A percentile compares a stretch with the other conserved stretches of the same genome.
phyloP scores from a whole-genome alignment of 495 filamentous ascomycete genomes.

The Copromyces sp. region DNA sequence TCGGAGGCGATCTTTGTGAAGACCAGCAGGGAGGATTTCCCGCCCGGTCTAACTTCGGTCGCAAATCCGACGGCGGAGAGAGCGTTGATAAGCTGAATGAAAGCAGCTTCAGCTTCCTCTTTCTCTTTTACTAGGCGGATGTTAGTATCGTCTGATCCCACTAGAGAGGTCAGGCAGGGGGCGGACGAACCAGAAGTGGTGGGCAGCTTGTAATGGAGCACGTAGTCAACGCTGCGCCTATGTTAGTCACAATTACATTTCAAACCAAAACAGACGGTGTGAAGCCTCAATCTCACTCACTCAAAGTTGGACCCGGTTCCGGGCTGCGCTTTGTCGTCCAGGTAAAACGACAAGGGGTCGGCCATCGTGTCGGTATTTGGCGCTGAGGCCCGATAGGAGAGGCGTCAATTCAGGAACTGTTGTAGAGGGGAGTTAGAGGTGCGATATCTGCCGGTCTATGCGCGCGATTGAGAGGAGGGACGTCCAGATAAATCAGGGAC shows the following conservation, averaged over 20 bases:
- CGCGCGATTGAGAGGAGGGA: neutral
- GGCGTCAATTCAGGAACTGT: neutral
- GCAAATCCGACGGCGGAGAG: slow-evolving; percentile 68
- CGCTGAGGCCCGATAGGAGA: neutral
- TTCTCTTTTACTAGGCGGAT: slow-evolving; percentile 40
- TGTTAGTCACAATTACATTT: slow-evolving; percentile 14
- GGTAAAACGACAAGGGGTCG: slow-evolving; percentile 18
- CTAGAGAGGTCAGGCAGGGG: neutral
- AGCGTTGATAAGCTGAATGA: slow-evolving; percentile 62
- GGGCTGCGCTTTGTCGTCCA: slow-evolving; percentile 18
- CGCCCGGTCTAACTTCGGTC: slow-evolving; percentile 75
- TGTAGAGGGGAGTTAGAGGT: neutral
- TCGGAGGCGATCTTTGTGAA: slow-evolving; percentile 70
- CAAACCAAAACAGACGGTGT: neutral
- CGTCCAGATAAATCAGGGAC: neutral
- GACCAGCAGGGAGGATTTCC: slow-evolving; percentile 65
- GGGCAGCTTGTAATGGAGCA: slow-evolving; percentile 69
- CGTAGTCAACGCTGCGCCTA: slow-evolving; percentile 70
- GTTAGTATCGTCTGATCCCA: neutral
- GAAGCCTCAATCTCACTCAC: slow-evolving; percentile 11
- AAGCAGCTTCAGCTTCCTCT: slow-evolving; percentile 55
- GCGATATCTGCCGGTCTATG: neutral
- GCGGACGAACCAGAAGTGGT: slow-evolving; percentile 41
- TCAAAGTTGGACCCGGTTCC: slow-evolving; percentile 25
- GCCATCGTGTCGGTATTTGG: slow-evolving; percentile 21